Evolutionary conservation across 192 early-diverging fungal species (phyloP).

Genomic region (Entomortierella chlamydospora): DNA sequence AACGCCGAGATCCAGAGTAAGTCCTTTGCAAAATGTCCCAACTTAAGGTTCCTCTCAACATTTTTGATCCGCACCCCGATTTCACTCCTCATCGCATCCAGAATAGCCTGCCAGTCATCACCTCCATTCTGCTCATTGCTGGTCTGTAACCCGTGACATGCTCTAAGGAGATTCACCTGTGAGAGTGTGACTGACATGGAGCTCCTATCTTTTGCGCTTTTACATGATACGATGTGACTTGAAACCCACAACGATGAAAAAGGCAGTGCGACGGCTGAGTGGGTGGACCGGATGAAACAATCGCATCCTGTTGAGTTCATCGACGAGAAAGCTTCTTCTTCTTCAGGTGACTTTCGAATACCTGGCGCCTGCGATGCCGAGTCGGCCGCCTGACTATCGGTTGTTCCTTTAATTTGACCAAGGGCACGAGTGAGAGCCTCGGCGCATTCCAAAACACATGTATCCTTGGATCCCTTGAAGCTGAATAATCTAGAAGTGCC

Average conservation of each 20-base stretch:
- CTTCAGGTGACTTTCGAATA: too few relatives aligned
- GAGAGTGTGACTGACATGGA: slow-evolving; percentile 46
- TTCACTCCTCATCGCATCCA: slow-evolving; percentile 51
- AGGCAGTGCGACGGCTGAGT: neutral
- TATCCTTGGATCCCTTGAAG: slow-evolving; percentile 35
- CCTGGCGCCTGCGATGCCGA: neutral
- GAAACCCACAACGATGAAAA: slow-evolving; percentile 27
- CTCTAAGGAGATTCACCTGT: slow-evolving; percentile 31
- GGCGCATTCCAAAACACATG: slow-evolving; percentile 33
- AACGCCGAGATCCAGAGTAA: slow-evolving; percentile 46
- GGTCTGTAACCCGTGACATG: slow-evolving; percentile 32
- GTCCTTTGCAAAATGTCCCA: slow-evolving; percentile 42
- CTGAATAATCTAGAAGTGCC: slow-evolving; percentile 28
- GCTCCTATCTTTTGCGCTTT: slow-evolving; percentile 48
- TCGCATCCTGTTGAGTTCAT: neutral
- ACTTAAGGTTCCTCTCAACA: slow-evolving; percentile 47
- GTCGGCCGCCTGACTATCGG: neutral
- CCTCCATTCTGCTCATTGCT: slow-evolving; percentile 10
- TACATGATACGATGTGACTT: slow-evolving; percentile 41
- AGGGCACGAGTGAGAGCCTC: slow-evolving; percentile 42
- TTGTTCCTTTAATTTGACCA: slow-evolving; percentile 22
- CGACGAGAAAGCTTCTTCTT: neutral
- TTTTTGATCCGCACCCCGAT: slow-evolving; percentile 48
- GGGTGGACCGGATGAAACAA: neutral
- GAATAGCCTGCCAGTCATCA: slow-evolving; percentile 39